Percentiles rank a stretch among this genome's conserved stretches.
phyloP scores from a whole-genome alignment of 108 stramenopile species.

The Nannochloropsis salina region DNA sequence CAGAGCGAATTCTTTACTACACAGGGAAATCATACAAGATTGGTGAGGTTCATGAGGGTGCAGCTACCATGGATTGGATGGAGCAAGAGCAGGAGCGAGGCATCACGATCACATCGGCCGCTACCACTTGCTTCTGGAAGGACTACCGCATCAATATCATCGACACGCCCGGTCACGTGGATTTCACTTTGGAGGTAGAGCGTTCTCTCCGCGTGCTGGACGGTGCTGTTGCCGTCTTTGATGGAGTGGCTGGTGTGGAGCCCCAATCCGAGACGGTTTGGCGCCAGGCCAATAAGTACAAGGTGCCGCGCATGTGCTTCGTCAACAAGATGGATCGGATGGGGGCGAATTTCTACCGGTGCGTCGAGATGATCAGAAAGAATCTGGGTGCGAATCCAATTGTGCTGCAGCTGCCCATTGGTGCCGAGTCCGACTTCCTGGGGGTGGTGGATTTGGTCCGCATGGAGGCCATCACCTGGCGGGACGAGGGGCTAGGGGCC shows the following conservation, averaged over 20 bases:
- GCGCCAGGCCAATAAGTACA: constrained; percentile 71
- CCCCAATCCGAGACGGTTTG: constrained; percentile 96
- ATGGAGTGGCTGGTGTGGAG: constrained; percentile 97
- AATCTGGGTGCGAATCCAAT: constrained; percentile 71
- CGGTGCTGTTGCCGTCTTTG: constrained; percentile 91
- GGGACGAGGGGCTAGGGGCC: constrained; percentile 92
- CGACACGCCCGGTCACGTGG: constrained; percentile 99
- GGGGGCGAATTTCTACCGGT: constrained; percentile 74
- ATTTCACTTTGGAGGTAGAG: constrained; percentile 92
- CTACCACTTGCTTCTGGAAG: constrained; percentile 84
- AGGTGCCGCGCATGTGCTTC: constrained; percentile 82
- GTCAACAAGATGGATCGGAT: constrained; percentile 98
- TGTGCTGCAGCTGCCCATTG: constrained; percentile 90
- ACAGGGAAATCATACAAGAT: constrained; percentile 58
- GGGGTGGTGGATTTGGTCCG: constrained; percentile 86
- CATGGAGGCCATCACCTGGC: constrained; percentile 82
- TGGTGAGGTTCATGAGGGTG: constrained; percentile 56
- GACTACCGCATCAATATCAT: constrained; percentile 96
- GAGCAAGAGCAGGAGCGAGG: constrained; percentile 77
- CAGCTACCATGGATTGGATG: constrained; percentile 58
- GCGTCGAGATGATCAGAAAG: neutral
- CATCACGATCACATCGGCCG: constrained; percentile 96
- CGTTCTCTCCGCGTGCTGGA: constrained; percentile 91
- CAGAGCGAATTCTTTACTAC: constrained; percentile 57
- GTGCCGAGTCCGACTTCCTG: constrained; percentile 77